A percentile compares a stretch with the other conserved stretches of the same genome.
Conservation (phyloP, 805 yeast genomes). For the Komagataella kurtzmanii region DNA sequence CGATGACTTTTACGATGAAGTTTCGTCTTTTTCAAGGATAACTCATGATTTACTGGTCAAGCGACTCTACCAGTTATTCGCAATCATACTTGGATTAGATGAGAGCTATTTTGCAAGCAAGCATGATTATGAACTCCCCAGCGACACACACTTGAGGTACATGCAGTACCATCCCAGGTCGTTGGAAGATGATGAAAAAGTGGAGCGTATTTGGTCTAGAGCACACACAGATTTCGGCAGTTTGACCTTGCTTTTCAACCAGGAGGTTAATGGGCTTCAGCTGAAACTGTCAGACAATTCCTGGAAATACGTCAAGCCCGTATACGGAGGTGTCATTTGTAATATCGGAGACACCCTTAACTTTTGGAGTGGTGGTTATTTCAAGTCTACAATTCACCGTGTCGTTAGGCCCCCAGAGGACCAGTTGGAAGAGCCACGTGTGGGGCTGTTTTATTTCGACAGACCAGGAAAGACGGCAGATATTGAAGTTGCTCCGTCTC, state of each 20-base stretch:
- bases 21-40: conserved; percentile 12
- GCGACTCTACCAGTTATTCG: conserved; percentile 15
- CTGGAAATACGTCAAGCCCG: conserved; percentile 25
- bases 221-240: conserved; percentile 34
- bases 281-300: conserved; percentile 17
- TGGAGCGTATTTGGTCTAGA: conserved; percentile 27
- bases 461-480: conserved; percentile 19
- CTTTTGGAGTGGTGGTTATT: conserved; percentile 29
- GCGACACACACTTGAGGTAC: conserved; percentile 9
- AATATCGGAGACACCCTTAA: conserved; percentile 28
- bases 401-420: conserved; percentile 32
- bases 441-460: conserved; percentile 22
- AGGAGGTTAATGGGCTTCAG: conserved; percentile 25
- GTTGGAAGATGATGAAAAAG: conserved; percentile 15
- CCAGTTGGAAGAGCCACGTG: conserved; percentile 18
- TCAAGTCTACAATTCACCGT: conserved; percentile 31
- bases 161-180: conserved; percentile 22
- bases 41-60: conserved; percentile 14
- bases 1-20: conserved; percentile 11
- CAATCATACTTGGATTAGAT: conserved; percentile 15
- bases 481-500: conserved; percentile 19
- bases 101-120: too few relatives aligned
- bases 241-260: conserved; percentile 25
- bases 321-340: conserved; percentile 23
- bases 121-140: too few relatives aligned